phyloP scores from a whole-genome alignment of 78 protist genomes.

The Emiliania huxleyi region DNA sequence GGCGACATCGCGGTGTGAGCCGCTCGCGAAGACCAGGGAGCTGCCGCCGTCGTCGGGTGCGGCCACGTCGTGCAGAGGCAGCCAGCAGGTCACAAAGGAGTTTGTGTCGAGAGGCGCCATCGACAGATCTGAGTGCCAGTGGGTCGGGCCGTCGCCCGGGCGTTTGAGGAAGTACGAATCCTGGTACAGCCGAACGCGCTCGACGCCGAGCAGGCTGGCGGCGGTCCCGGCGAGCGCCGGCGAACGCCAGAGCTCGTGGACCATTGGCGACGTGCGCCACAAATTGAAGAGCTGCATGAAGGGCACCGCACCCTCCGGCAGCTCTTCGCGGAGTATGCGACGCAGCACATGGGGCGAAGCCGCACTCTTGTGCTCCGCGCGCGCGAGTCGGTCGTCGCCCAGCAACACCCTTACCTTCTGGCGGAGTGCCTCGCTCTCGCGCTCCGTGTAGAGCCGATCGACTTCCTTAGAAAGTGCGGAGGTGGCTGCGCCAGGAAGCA shows the following conservation, averaged over 20 bases:
- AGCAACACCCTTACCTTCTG: background rate
- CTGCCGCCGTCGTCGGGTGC: background rate
- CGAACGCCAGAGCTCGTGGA: background rate
- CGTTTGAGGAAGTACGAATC: background rate
- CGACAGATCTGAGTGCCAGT: conserved; percentile 26
- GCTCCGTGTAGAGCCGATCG: background rate
- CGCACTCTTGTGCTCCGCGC: background rate
- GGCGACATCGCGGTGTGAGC: background rate
- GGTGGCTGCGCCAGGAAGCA: background rate
- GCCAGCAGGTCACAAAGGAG: background rate
- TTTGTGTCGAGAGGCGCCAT: conserved; percentile 25
- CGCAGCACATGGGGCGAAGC: background rate
- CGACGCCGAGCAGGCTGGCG: background rate
- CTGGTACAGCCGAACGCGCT: background rate
- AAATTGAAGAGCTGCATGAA: background rate
- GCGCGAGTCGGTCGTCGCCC: background rate
- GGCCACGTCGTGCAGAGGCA: background rate
- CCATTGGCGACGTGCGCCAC: background rate
- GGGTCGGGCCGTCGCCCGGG: conserved; percentile 10
- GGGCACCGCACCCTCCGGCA: background rate
- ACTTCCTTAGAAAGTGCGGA: background rate
- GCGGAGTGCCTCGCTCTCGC: background rate
- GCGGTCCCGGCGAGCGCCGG: background rate
- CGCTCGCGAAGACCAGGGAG: background rate
- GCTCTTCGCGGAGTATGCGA: background rate